Percentiles rank a stretch among this genome's conserved stretches.
These are phyloP conservation scores for Mycosphaerella arachidis DNA, from an alignment of 2,329 filamentous ascomycete species.

Conservation along the genomic window DNA sequence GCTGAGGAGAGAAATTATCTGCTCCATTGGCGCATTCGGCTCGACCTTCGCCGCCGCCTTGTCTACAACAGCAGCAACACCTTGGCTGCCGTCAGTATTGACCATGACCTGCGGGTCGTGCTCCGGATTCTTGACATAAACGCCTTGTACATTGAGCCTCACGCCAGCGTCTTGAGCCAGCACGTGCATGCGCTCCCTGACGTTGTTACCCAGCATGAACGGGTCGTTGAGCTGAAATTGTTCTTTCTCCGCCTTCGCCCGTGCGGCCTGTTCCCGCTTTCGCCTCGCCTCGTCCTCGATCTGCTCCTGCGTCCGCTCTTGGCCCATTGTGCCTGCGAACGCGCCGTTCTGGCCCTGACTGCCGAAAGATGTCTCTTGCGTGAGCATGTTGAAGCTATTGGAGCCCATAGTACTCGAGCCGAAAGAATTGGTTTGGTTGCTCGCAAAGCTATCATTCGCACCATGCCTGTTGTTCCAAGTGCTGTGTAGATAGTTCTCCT, in stretches of 20 bases:
- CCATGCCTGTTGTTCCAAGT: conserved; percentile 52
- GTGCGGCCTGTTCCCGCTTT: conserved; percentile 63
- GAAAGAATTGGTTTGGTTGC: conserved; percentile 40
- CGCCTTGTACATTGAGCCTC: conserved; percentile 54
- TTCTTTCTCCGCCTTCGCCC: conserved; percentile 54
- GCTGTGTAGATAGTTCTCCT: conserved; percentile 75
- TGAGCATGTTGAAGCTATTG: conserved; percentile 44
- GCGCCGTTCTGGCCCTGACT: conserved; percentile 32
- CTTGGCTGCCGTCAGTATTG: conserved; percentile 26
- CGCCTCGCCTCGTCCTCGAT: conserved; percentile 61
- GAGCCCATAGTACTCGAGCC: conserved; percentile 41
- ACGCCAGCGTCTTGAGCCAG: conserved; percentile 56
- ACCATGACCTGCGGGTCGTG: conserved; percentile 23
- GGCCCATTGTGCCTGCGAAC: conserved; percentile 44
- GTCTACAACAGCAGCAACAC: conserved; percentile 24
- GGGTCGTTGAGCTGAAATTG: conserved; percentile 69
- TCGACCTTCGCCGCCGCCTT: conserved; percentile 53
- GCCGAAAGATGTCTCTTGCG: conserved; percentile 39
- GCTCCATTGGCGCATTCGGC: conserved; percentile 66
- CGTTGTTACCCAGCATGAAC: conserved; percentile 61
- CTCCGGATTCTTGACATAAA: conserved; percentile 36
- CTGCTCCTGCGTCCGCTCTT: conserved; percentile 59
- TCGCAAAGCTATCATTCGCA: conserved; percentile 27
- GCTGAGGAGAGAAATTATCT: conserved; percentile 77
- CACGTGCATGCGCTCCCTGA: conserved; percentile 55